phyloP scores from a whole-genome alignment of 352 stramenopile genomes.

The Labyrinthula sp. region DNA sequence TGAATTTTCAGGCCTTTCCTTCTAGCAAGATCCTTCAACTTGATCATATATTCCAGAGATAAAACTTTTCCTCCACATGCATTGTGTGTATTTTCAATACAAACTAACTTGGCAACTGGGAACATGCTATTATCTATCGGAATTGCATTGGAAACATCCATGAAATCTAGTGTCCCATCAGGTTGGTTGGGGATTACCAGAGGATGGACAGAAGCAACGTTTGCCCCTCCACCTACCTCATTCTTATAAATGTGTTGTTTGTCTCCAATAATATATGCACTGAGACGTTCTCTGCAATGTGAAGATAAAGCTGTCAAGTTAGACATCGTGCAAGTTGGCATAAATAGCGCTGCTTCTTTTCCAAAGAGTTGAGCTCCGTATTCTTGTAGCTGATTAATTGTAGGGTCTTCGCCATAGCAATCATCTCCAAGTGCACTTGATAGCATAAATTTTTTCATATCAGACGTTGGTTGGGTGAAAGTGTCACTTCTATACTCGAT shows the following conservation, averaged over 20 bases:
- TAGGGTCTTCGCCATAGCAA: conserved; percentile 70
- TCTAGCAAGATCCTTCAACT: conserved; percentile 47
- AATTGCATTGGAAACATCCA: conserved; percentile 52
- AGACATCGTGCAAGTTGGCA: conserved; percentile 87
- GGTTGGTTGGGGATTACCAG: conserved; percentile 52
- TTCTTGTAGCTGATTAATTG: conserved; percentile 67
- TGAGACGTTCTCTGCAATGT: conserved; percentile 64
- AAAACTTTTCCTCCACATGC: conserved; percentile 71
- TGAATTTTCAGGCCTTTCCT: conserved; percentile 63
- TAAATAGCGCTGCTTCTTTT: conserved; percentile 77
- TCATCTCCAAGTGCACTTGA: conserved; percentile 51
- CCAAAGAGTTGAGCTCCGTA: conserved; percentile 68
- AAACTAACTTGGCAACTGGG: conserved; percentile 58
- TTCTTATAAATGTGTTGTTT: conserved; percentile 87
- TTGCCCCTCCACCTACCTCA: conserved; percentile 61
- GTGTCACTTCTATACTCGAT: conserved; percentile 91
- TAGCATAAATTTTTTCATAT: conserved; percentile 71
- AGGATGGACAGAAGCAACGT: conserved; percentile 54
- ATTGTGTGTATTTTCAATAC: conserved; percentile 95
- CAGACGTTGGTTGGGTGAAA: conserved; percentile 49
- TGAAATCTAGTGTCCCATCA: conserved; percentile 58
- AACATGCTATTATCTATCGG: conserved; percentile 50
- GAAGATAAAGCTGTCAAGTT: conserved; percentile 80
- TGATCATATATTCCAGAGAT: conserved; percentile 50
- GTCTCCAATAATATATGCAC: conserved; percentile 78